These are phyloP conservation scores for Gyromitra esculenta DNA, from an alignment of 2,329 filamentous ascomycete genomes.

Conservation along the genomic window DNA sequence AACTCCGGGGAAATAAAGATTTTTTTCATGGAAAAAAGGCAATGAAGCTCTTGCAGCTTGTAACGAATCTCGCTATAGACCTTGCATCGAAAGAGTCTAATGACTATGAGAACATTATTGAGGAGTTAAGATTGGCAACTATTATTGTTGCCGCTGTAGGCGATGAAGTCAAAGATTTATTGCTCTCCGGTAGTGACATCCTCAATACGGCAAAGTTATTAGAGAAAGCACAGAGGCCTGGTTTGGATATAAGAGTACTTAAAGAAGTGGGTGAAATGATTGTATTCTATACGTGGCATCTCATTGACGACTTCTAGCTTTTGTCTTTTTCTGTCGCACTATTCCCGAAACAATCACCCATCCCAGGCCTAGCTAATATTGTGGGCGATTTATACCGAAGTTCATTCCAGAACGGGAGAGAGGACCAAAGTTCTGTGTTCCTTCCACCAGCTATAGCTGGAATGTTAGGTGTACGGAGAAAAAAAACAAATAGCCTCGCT, in stretches of 20 bases:
- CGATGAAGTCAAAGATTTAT: constrained; percentile 43
- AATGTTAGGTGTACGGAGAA: constrained; percentile 33
- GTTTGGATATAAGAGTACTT: constrained; percentile 31
- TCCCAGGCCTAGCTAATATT: constrained; percentile 38
- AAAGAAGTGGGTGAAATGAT: constrained; percentile 34
- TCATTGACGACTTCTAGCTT: constrained; percentile 41
- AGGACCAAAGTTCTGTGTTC: constrained; percentile 32
- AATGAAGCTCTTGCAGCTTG: constrained; percentile 49
- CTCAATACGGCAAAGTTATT: constrained; percentile 47
- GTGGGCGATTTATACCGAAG: constrained; percentile 26
- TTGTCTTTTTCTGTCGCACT: constrained; percentile 30
- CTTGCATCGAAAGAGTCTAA: constrained; percentile 49
- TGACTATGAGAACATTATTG: constrained; percentile 44
- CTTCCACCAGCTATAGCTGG: constrained; percentile 35
- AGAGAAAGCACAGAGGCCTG: constrained; percentile 48
- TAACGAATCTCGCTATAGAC: constrained; percentile 51
- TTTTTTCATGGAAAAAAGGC: constrained; percentile 55
- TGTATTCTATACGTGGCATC: not conserved
- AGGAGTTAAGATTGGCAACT: constrained; percentile 50
- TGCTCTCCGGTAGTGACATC: constrained; percentile 30
- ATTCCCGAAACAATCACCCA: constrained; percentile 38
- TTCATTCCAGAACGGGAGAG: constrained; percentile 18
- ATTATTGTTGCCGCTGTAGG: constrained; percentile 49
- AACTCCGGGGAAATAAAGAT: constrained; percentile 34
- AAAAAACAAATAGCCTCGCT: not conserved